Percentiles rank a stretch among this genome's conserved stretches.
Evolutionary conservation across 1,139 yeast species (phyloP).

Genomic region (Saccharomyces hybrid): DNA sequence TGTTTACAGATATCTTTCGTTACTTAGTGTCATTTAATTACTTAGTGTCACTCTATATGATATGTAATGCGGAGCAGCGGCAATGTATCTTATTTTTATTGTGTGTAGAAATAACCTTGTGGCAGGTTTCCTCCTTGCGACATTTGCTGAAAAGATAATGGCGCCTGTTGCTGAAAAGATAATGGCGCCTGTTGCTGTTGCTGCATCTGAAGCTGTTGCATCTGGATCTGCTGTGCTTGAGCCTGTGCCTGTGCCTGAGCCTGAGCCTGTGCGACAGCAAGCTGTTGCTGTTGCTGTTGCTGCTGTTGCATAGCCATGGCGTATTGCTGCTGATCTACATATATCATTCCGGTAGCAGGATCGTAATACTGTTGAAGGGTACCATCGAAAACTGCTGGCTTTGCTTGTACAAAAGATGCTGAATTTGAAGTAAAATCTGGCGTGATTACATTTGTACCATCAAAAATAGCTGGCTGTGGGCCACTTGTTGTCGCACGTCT

Average conservation of each 20-base stretch:
- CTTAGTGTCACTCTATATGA: neutral
- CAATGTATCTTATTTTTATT: neutral
- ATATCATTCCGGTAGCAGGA: conserved; percentile 28
- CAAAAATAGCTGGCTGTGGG: conserved; percentile 30
- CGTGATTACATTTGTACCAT: conserved; percentile 18
- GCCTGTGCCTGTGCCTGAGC: conserved; percentile 17
- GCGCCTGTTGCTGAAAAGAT: conserved; percentile 14
- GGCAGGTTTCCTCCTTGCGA: conserved; percentile 14
- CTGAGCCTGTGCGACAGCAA: conserved; percentile 13
- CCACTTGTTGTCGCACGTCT: conserved; percentile 16
- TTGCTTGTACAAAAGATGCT: conserved; percentile 3
- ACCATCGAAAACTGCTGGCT: conserved; percentile 24
- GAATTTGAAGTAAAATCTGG: conserved; percentile 1
- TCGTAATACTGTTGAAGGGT: conserved; percentile 29
- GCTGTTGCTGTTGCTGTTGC: conserved; percentile 16
- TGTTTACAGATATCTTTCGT: neutral
- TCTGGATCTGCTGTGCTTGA: conserved; percentile 36
- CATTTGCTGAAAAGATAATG: conserved; percentile 9
- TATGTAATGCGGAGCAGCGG: neutral
- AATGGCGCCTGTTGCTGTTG: conserved; percentile 12
- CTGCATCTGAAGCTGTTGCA: conserved; percentile 25
- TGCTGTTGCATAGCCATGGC: conserved; percentile 15
- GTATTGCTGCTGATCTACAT: conserved; percentile 26
- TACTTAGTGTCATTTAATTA: neutral
- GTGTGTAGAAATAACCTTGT: conserved; percentile 2